A percentile compares a stretch with the other conserved stretches of the same genome.
phyloP scores from a whole-genome alignment of 352 stramenopile species.

The Pythium aquatile region DNA sequence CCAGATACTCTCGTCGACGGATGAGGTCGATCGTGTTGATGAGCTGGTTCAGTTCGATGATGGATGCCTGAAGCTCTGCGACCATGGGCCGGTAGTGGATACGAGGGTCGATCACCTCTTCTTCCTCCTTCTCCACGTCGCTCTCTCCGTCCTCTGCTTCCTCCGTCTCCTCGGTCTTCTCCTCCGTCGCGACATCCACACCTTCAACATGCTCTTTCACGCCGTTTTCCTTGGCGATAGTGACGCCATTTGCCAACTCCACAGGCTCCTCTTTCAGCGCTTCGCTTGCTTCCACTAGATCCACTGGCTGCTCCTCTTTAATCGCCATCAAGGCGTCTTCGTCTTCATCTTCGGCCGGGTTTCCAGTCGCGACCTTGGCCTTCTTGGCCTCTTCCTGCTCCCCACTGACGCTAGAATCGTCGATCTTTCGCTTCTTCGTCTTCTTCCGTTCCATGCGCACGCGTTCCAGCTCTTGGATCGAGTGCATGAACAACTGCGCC shows the following conservation, averaged over 20 bases:
- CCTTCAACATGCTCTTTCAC: constrained; percentile 12
- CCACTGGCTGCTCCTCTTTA: constrained; percentile 12
- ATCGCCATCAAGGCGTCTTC: constrained; percentile 10
- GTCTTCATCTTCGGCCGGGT: background rate
- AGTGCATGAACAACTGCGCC: constrained; percentile 78
- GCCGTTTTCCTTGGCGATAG: constrained; percentile 20
- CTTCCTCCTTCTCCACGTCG: constrained; percentile 28
- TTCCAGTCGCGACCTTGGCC: constrained; percentile 7
- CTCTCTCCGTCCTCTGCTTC: constrained; percentile 30
- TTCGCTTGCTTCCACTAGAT: background rate
- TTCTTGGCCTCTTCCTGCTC: constrained; percentile 28
- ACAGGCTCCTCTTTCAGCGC: constrained; percentile 2
- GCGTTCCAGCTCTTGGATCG: constrained; percentile 79
- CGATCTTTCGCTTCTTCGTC: constrained; percentile 48
- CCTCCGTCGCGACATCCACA: constrained; percentile 2
- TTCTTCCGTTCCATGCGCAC: constrained; percentile 58
- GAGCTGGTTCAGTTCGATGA: constrained; percentile 80
- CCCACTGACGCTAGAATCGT: constrained; percentile 14
- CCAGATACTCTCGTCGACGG: constrained; percentile 68
- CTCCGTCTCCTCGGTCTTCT: constrained; percentile 17
- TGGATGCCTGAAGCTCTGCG: constrained; percentile 68
- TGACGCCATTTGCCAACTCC: constrained; percentile 8
- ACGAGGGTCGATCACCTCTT: constrained; percentile 83
- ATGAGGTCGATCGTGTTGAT: constrained; percentile 89
- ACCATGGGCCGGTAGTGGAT: constrained; percentile 88